phyloP scores from a whole-genome alignment of 2,329 filamentous ascomycete species.

The Penicillium polonicum region DNA sequence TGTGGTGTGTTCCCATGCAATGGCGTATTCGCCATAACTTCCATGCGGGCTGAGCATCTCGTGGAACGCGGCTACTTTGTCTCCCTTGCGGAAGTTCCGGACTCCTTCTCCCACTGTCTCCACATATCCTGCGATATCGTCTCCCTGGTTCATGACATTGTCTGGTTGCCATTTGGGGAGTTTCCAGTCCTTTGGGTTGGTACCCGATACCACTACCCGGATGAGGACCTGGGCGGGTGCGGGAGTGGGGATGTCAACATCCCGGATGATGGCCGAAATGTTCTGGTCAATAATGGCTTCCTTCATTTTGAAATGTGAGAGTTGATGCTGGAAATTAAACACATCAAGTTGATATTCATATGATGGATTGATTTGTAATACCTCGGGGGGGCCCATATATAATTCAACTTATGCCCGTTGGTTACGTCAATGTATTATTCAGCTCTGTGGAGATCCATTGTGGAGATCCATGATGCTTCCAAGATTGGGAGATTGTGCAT shows the following conservation, averaged over 20 bases:
- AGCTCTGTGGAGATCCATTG: too few relatives aligned
- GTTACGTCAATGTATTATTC: background rate
- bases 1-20: slow-evolving; percentile 54
- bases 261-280: slow-evolving; percentile 39
- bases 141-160: slow-evolving; percentile 44
- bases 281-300: slow-evolving; percentile 40
- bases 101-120: slow-evolving; percentile 53
- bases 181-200: slow-evolving; percentile 53
- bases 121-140: slow-evolving; percentile 54
- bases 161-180: slow-evolving; percentile 15
- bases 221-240: slow-evolving; percentile 40
- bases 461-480: background rate
- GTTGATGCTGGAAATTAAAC: background rate
- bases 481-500: background rate
- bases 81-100: slow-evolving; percentile 54
- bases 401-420: background rate
- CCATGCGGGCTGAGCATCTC: slow-evolving; percentile 53
- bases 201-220: slow-evolving; percentile 42
- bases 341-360: background rate
- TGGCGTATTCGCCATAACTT: slow-evolving; percentile 57
- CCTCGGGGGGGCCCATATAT: background rate
- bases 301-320: slow-evolving; percentile 36
- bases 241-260: slow-evolving; percentile 45
- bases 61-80: slow-evolving; percentile 53
- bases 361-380: background rate